Evolutionary conservation across 768 basidiomycete genomes (phyloP).

Genomic region (Gymnopilus dilepis): DNA sequence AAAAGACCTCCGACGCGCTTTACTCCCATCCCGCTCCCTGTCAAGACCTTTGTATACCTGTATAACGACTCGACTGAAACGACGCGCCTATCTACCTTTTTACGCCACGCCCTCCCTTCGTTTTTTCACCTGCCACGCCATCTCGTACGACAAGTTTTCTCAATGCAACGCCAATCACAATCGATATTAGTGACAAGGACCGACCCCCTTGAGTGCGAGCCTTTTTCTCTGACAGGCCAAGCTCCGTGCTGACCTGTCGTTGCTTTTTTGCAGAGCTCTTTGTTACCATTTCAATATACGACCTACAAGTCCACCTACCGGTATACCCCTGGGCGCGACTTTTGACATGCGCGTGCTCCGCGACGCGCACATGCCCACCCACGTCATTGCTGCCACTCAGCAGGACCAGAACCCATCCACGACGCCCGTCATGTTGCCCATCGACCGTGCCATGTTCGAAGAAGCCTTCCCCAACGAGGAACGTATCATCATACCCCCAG

Average conservation of each 20-base stretch:
- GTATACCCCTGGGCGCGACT: constrained; percentile 40
- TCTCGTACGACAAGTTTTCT: constrained; percentile 1
- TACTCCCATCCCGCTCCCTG: background rate
- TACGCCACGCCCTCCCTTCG: constrained; percentile 6
- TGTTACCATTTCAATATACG: constrained; percentile 50
- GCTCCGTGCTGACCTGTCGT: constrained; percentile 5
- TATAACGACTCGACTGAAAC: constrained; percentile 13
- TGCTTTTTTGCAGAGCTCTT: constrained; percentile 48
- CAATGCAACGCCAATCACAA: constrained; percentile 40
- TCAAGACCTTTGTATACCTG: constrained; percentile 14
- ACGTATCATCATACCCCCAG: constrained; percentile 36
- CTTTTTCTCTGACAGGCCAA: background rate
- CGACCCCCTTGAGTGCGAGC: constrained; percentile 39
- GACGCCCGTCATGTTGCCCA: constrained; percentile 54
- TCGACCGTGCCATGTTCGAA: constrained; percentile 53
- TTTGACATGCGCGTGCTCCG: constrained; percentile 54
- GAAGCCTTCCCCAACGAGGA: constrained; percentile 38
- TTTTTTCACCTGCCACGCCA: constrained; percentile 3
- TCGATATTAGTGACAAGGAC: constrained; percentile 38
- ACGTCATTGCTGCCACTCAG: constrained; percentile 55
- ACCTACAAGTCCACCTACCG: constrained; percentile 24
- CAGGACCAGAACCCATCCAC: constrained; percentile 29
- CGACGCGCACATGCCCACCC: constrained; percentile 57
- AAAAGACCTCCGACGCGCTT: background rate
- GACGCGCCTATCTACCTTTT: constrained; percentile 9